Evolutionary conservation across 176 grass and related monocot species (phyloP), one percentile per base, ranked within the genome.

Genomic region (Areca catechu): DNA sequence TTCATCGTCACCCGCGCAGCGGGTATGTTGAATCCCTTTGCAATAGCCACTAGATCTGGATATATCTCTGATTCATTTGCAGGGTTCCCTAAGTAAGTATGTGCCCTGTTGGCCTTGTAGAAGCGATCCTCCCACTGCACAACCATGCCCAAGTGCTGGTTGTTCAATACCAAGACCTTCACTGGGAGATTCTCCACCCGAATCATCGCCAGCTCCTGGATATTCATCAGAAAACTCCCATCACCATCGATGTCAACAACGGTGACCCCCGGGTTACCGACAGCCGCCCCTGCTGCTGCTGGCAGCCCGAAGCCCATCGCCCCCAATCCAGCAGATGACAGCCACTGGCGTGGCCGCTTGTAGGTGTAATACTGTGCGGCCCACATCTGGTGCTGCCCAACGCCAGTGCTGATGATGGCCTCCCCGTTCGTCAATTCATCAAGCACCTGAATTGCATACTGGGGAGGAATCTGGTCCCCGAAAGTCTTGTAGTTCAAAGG

Each of bases 371-470:
- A 97, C 52, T 97, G 86, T 14, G 92, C 92, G 0, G 92, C 93
- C 86, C 92, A 97, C 92, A 97, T 97, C 76, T 91, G 92, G 62
- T 88, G 86, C 62, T 97, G 86, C 29, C 92, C 92, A 20, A 97
- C 92, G 47, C 92, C 92, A 4, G 87, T 91, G 15, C 71, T 80
- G 37, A 91, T 78, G 70, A 97, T 97, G 1, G 80, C 92, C 57
- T 91, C 87, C n/a, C 2, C 87, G 6, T 80, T 85, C 0, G 87
- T 88, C 50, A 97, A 52, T 71, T 97, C 92, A 72, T 91, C 86
- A 54, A 97, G 80, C n/a, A 91, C 77, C 75, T 91, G 60, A 51
- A 97, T 97, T 14, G 87, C 83, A 55, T 88, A 88, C 17, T 97
- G 92, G 0, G 92, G 92, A 2, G 73, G 75, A 37, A 80, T 91